phyloP scores from a whole-genome alignment of 768 basidiomycete species.

The Termitomyces sp. region DNA sequence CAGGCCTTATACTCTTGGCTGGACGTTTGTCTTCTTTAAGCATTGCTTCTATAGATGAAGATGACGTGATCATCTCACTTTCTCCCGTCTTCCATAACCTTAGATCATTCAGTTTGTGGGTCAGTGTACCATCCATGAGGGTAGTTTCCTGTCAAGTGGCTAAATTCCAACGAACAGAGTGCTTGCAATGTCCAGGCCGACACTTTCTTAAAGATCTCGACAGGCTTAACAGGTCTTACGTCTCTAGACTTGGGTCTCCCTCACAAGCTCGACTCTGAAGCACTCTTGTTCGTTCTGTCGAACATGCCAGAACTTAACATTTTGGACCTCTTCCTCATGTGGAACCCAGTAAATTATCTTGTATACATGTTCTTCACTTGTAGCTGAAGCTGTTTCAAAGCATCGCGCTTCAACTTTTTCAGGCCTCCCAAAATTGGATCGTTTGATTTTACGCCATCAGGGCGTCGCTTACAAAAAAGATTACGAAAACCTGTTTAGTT shows the following conservation, averaged over 20 bases:
- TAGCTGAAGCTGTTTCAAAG: not conserved
- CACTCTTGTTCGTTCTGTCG: not conserved
- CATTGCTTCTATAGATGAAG: not conserved
- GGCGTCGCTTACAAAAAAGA: not conserved
- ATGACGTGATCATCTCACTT: not conserved
- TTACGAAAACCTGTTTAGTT: not conserved
- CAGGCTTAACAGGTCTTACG: not conserved
- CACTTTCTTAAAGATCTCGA: not conserved
- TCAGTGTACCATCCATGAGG: not conserved
- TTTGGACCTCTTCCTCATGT: not conserved
- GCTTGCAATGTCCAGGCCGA: not conserved
- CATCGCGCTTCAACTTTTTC: not conserved
- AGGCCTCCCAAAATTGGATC: not conserved
- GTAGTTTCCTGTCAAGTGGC: not conserved
- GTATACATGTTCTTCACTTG: not conserved
- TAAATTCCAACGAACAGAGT: not conserved
- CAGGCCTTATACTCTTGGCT: not conserved
- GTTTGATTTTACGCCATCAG: slow-evolving; percentile 1
- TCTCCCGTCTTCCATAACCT: not conserved
- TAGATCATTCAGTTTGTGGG: not conserved
- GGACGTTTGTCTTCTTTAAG: not conserved
- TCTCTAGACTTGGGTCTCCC: not conserved
- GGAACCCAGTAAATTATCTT: not conserved
- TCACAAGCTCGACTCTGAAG: not conserved
- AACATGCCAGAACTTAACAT: not conserved